These are phyloP conservation scores for Ustilago nuda DNA, from an alignment of 1,284 basidiomycete species.

Conservation along the genomic window DNA sequence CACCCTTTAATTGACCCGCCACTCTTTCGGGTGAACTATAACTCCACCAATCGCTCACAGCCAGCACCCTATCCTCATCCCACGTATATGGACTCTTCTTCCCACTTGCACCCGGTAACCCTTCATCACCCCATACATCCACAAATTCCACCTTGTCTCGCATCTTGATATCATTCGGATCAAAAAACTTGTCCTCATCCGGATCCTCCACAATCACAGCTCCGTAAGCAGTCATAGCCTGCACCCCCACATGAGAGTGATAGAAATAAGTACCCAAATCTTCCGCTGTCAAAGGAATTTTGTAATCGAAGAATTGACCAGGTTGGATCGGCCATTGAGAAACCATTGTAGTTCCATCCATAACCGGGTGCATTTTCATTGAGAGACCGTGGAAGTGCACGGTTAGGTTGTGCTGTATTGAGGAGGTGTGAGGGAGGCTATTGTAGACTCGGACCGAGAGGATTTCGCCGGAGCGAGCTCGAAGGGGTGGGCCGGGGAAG, in stretches of 20 bases:
- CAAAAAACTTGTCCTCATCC: neutral
- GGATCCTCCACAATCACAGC: constrained; percentile 56
- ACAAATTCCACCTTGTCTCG: neutral
- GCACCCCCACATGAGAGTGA: constrained; percentile 59
- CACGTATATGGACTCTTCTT: constrained; percentile 23
- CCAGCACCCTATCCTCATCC: constrained; percentile 46
- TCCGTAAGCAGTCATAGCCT: constrained; percentile 56
- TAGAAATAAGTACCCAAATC: constrained; percentile 49
- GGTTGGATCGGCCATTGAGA: constrained; percentile 58
- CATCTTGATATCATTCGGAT: neutral
- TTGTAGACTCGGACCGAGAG: constrained; percentile 52
- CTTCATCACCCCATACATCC: constrained; percentile 10
- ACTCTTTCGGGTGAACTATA: constrained; percentile 20
- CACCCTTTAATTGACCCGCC: constrained; percentile 20
- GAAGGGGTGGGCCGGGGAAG: constrained; percentile 54
- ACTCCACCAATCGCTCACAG: constrained; percentile 53
- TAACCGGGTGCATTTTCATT: constrained; percentile 53
- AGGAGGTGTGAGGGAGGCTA: constrained; percentile 2
- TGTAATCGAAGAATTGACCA: constrained; percentile 50
- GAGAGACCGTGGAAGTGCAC: constrained; percentile 57
- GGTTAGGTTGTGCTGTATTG: constrained; percentile 39
- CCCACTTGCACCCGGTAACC: constrained; percentile 1
- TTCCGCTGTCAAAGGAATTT: constrained; percentile 31
- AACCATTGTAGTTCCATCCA: constrained; percentile 58
- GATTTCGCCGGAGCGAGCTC: constrained; percentile 52